phyloP scores from a whole-genome alignment of 2,329 filamentous ascomycete species.

The Penicillium sp. region DNA sequence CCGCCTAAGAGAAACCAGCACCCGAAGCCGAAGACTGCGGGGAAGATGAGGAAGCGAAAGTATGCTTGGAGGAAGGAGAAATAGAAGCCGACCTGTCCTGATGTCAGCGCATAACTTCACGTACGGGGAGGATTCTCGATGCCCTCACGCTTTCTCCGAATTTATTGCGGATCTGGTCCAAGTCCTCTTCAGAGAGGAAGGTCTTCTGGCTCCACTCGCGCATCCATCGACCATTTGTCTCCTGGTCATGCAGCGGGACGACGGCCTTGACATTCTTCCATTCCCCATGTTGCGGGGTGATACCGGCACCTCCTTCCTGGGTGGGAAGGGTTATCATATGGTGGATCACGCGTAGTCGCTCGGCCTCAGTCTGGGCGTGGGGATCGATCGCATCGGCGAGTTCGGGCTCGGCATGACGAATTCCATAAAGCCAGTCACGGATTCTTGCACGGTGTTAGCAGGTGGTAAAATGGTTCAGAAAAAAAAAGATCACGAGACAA shows the following conservation, averaged over 20 bases:
- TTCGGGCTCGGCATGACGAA: slow-evolving; percentile 74
- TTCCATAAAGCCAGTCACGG: slow-evolving; percentile 92
- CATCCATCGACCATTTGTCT: slow-evolving; percentile 76
- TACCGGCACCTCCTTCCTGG: slow-evolving; percentile 75
- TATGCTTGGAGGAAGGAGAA: slow-evolving; percentile 96
- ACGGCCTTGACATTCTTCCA: slow-evolving; percentile 74
- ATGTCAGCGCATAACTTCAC: not conserved
- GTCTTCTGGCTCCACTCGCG: slow-evolving; percentile 65
- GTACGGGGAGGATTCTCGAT: not conserved
- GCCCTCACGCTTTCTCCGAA: slow-evolving; percentile 63
- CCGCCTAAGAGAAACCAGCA: slow-evolving; percentile 80
- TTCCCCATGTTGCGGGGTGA: slow-evolving; percentile 66
- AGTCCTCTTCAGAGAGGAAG: slow-evolving; percentile 57
- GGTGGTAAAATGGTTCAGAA: not conserved
- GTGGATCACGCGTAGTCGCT: slow-evolving; percentile 83
- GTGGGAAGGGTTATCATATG: slow-evolving; percentile 74
- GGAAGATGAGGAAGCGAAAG: slow-evolving; percentile 80
- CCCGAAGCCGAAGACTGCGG: slow-evolving; percentile 73
- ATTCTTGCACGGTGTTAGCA: slow-evolving; percentile 55
- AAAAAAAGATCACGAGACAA: too few species aligned
- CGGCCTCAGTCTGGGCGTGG: slow-evolving; percentile 80
- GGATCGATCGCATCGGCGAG: slow-evolving; percentile 72
- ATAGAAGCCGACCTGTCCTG: slow-evolving; percentile 76
- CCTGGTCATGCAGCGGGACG: slow-evolving; percentile 77
- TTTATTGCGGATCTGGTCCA: slow-evolving; percentile 72